Conservation (phyloP, 1,284 basidiomycete genomes). For the Ceratobasidium sp. region DNA sequence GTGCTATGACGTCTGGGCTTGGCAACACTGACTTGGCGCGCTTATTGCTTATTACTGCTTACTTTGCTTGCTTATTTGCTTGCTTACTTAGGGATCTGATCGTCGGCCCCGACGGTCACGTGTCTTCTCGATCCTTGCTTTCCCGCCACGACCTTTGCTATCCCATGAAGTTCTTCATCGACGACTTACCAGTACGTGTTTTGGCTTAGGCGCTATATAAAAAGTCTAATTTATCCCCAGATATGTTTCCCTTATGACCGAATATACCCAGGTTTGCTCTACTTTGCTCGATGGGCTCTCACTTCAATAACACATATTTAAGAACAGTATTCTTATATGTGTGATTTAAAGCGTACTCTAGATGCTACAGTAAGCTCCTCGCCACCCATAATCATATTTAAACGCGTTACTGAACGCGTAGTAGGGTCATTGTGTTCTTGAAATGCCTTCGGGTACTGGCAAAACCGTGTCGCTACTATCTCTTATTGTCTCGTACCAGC, state of each 20-base stretch:
- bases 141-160: slow-evolving; percentile 34
- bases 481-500: slow-evolving; percentile 98
- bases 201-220: slow-evolving; percentile 33
- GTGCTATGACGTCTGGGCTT: slow-evolving; percentile 20
- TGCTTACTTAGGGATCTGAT: too few species aligned
- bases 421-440: slow-evolving; percentile 97
- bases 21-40: slow-evolving; percentile 1
- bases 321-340: slow-evolving; percentile 99
- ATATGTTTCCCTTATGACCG: slow-evolving; percentile 94
- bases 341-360: slow-evolving; percentile 95
- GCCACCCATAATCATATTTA: slow-evolving; percentile 52
- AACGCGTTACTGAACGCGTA: slow-evolving; percentile 45
- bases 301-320: slow-evolving; percentile 53
- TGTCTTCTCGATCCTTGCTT: slow-evolving; percentile 21
- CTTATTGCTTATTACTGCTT: too few species aligned
- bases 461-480: slow-evolving; percentile 98
- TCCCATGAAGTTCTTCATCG: slow-evolving; percentile 95
- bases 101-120: slow-evolving; percentile 7
- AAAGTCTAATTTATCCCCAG: slow-evolving; percentile 59
- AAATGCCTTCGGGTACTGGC: slow-evolving; percentile 99
- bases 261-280: slow-evolving; percentile 79
- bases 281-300: slow-evolving; percentile 24
- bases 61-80: too few species aligned
- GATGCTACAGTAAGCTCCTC: slow-evolving; percentile 76
- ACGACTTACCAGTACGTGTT: slow-evolving; percentile 84